Conservation (phyloP, 441 rosid species). For the Bruguiera hainesii region DNA sequence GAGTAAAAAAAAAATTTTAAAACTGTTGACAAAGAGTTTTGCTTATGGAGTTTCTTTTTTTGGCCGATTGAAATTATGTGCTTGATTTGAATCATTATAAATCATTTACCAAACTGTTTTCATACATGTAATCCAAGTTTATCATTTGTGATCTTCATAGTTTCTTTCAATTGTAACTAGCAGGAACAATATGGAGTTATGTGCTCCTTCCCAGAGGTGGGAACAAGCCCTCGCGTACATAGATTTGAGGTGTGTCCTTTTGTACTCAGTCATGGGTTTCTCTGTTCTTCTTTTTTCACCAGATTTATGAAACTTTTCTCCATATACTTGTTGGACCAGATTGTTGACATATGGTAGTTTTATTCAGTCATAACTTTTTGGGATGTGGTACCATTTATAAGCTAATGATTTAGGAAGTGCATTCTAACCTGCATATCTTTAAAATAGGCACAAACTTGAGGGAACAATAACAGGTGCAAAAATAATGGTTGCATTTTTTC, state of each 20-base stretch:
- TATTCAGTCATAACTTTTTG: too few relatives aligned
- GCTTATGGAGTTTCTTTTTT: neutral
- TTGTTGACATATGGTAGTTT: too few relatives aligned
- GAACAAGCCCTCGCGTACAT: slow-evolving; percentile 55
- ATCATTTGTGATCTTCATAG: neutral
- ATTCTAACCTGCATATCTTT: too few relatives aligned
- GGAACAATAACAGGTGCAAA: too few relatives aligned
- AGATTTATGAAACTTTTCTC: neutral
- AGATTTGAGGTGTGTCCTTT: slow-evolving; percentile 63
- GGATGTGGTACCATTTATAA: too few relatives aligned
- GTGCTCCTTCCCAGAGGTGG: slow-evolving; percentile 46
- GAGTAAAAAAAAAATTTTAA: too few relatives aligned
- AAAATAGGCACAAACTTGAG: too few relatives aligned
- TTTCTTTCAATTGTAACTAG: slow-evolving; percentile 22
- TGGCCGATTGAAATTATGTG: neutral
- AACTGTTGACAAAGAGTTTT: too few relatives aligned
- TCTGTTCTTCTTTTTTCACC: neutral
- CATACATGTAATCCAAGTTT: neutral
- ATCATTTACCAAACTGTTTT: neutral
- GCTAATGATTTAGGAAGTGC: too few relatives aligned
- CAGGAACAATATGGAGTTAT: slow-evolving; percentile 74
- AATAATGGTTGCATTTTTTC: too few relatives aligned
- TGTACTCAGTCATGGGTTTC: neutral
- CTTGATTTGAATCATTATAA: neutral
- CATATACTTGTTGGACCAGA: too few relatives aligned